Evolutionary conservation across 2,329 filamentous ascomycete genomes (phyloP), one percentile per base, ranked within the genome.

Genomic region (Amesomyces nigricolor): DNA sequence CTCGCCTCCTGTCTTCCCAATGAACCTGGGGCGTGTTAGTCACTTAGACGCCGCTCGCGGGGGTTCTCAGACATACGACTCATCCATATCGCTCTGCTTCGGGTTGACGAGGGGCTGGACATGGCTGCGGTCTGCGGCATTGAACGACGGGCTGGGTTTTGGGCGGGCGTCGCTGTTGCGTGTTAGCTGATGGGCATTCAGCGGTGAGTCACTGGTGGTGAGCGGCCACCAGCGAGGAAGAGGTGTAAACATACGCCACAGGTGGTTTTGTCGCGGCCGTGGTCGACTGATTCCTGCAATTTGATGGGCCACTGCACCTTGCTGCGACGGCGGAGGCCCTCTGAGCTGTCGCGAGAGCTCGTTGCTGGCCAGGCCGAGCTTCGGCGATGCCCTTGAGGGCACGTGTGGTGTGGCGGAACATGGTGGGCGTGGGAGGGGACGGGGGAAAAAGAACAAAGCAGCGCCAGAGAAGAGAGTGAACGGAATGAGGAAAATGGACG

Each of bases 1-100:
- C 73, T 96, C 87, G 69, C 94, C 94, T 69, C 94, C 92, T 48
- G 85, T 95, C 80, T 91, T 92, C 61, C 92, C 92, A 68, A 97
- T 90, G 72, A 97, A 95, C 58, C 86, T 89, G 63, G 16, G n/a
- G 5, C 5, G 17, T 5, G 53, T 63, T 40, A 56, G 51, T 61
- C 22, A 57, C 40, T 38, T 19, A 14, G n/a, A 35, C 11, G 32
- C 32, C 7, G 9, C 8, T 35, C 32, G 32, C 32, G 4, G 32
- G 3, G 9, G 9, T 5, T 35, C 32, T 35, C 9, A 35, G 9
- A 78, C 86, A 63, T 85, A 90, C 86, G 88, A 91, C 71, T 91
- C 88, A 71, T 91, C 88, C 78, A 91, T 85, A 60, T 87, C 82
- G 55, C 77, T 77, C 57, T 75, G 72, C 66, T 78, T 75, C 53